These are phyloP conservation scores for Cylindrodendrum hubeiense DNA, from an alignment of 2,329 filamentous ascomycete genomes.

Conservation along the genomic window DNA sequence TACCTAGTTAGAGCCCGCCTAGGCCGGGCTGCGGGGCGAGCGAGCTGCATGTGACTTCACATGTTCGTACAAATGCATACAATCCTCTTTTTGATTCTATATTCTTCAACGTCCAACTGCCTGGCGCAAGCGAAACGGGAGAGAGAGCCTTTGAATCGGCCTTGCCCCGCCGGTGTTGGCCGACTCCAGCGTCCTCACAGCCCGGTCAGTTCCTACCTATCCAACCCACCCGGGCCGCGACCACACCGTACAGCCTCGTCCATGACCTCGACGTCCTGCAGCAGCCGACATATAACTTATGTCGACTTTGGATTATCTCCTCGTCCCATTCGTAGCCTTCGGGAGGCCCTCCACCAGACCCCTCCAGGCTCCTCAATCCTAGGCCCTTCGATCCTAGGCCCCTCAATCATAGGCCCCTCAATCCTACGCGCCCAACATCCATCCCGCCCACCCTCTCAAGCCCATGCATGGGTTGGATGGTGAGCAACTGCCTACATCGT, in stretches of 20 bases:
- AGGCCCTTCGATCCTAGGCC: too few species aligned
- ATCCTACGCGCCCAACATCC: not conserved
- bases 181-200: not conserved
- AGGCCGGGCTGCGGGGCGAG: too few species aligned
- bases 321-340: conserved; percentile 12
- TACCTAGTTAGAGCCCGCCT: too few species aligned
- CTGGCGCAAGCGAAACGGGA: not conserved
- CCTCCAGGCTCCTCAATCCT: not conserved
- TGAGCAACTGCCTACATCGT: not conserved
- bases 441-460: not conserved
- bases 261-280: not conserved
- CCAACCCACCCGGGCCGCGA: not conserved
- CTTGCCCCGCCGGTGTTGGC: not conserved
- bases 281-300: not conserved
- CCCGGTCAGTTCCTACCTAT: too few species aligned
- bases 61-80: too few species aligned
- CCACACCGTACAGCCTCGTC: not conserved
- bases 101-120: not conserved
- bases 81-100: too few species aligned
- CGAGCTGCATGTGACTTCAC: too few species aligned
- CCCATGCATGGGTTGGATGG: too few species aligned
- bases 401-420: not conserved
- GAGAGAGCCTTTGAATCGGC: not conserved
- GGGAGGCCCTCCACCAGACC: conserved; percentile 6
- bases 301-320: not conserved